phyloP scores from a whole-genome alignment of 2,329 filamentous ascomycete species.

The Byssothecium circinans region DNA sequence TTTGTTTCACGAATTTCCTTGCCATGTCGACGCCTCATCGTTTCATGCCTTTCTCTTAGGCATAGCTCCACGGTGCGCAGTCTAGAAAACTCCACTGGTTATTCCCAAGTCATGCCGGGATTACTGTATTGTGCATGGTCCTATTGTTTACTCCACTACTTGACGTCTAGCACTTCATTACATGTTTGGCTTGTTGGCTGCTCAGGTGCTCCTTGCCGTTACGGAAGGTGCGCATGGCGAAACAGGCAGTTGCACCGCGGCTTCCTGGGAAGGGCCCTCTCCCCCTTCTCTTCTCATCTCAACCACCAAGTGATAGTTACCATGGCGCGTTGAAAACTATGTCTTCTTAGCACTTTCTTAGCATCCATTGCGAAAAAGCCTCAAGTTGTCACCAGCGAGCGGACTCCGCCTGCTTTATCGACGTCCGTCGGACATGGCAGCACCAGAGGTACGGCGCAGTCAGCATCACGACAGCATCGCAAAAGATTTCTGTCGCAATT shows the following conservation, averaged over 20 bases:
- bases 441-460: background rate
- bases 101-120: no score
- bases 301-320: background rate
- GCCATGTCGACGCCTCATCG: background rate
- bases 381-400: background rate
- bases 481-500: background rate
- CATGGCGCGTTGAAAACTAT: background rate
- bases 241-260: background rate
- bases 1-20: conserved; percentile 3
- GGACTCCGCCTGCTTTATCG: background rate
- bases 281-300: background rate
- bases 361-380: no score
- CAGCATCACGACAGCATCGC: background rate
- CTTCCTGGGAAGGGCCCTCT: conserved; percentile 1
- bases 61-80: background rate
- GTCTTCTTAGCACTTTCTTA: no score
- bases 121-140: no score
- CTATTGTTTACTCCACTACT: background rate
- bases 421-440: background rate
- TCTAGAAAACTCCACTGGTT: background rate
- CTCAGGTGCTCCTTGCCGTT: background rate
- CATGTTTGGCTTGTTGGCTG: background rate
- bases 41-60: background rate
- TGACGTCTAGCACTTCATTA: background rate
- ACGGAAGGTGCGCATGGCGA: background rate